phyloP scores from a whole-genome alignment of 2,329 filamentous ascomycete genomes.

The Rhynchosporium agropyri region DNA sequence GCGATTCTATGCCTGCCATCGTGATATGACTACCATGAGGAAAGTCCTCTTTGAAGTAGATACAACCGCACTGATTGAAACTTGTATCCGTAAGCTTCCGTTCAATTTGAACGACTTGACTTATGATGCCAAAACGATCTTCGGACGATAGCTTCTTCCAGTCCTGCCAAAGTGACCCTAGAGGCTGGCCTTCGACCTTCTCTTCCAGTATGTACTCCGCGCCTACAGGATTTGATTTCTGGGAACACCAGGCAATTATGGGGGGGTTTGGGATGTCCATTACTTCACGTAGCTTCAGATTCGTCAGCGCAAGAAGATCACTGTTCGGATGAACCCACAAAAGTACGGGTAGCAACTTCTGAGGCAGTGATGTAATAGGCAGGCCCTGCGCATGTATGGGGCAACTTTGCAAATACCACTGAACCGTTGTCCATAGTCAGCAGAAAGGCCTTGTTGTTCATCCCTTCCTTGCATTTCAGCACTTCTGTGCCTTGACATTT shows the following conservation, averaged over 20 bases:
- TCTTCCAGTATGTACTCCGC: constrained; percentile 1
- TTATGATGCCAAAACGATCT: constrained; percentile 34
- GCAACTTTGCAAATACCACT: constrained; percentile 30
- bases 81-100: constrained; percentile 32
- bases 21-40: constrained; percentile 16
- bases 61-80: constrained; percentile 37
- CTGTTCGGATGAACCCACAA: constrained; percentile 18
- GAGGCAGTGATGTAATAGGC: constrained; percentile 32
- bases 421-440: constrained; percentile 33
- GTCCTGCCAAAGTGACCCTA: neutral
- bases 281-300: neutral
- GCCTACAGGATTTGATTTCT: neutral
- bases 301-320: neutral
- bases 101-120: constrained; percentile 39
- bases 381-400: constrained; percentile 28
- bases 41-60: constrained; percentile 31
- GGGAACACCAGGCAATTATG: neutral
- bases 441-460: constrained; percentile 32
- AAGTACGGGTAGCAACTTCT: constrained; percentile 31
- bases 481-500: constrained; percentile 26
- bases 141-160: neutral
- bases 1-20: neutral
- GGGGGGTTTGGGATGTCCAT: neutral
- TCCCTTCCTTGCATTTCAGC: constrained; percentile 30
- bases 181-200: neutral